Base-by-base conservation (phyloP, 2,329 filamentous ascomycete species). In the Rhinocladiella mackenziei region DNA sequence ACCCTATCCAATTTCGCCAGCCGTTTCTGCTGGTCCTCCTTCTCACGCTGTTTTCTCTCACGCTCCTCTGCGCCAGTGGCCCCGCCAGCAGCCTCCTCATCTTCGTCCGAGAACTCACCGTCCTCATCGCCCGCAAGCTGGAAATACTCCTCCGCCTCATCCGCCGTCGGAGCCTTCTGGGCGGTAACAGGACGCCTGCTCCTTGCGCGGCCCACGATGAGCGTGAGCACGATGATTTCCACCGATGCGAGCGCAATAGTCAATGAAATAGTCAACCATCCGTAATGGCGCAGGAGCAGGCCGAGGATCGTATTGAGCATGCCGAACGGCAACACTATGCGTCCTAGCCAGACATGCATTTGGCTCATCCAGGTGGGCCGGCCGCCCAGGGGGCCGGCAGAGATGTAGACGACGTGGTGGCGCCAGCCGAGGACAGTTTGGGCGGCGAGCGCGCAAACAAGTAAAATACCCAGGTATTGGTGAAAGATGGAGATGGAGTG, bases 381-480 rank as follows among this genome's bases (percentile, higher is more conserved):
- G 18, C 42, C 39, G 18, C 35, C 25, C 15, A n/a, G 29, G 11
- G 43, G 26, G 14, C 40, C 14, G 32, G 13, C 47, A 49, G 43
- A 23, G 11, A 56, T 56, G 50, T 62, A 68, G 38, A 65, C 51
- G 19, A 60, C 45, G 53, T 69, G 67, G 43, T 69, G 64, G 38
- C 61, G 58, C 33, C 65, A 59, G 11, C 67, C 67, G n/a, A 68
- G 57, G 4, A 60, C 54, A 45, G 63, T 60, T 45, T 70, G 67
- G 5, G 62, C 43, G 19, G 64, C 50, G 6, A 66, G 52, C 0
- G 49, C 56, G 31, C 61, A 51, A 18, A 66, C 54, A 18, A 69
- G 49, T 28, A 71, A 34, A 31, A 74, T 63, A 17, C 71, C 71
- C 40, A 73, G 45, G 51, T 74, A 64, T 50, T 75, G 72, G 56